Evolutionary conservation across 164 flowering plant genomes (phyloP).

Genomic region (Aristolochia californica): DNA sequence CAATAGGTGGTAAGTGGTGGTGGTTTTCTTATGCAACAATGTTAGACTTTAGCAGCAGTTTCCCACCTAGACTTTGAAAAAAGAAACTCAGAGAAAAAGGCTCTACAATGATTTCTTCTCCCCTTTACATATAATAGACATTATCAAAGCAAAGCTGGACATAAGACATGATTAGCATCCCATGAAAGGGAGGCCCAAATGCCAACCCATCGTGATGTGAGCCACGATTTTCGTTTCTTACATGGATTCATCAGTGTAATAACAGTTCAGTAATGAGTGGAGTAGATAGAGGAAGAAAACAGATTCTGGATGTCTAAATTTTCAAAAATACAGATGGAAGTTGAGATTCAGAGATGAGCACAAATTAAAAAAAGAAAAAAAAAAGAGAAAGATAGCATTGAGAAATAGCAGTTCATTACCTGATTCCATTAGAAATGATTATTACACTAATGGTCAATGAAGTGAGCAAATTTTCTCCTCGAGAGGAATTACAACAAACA

Average conservation of each 20-base stretch:
- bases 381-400: too few relatives aligned
- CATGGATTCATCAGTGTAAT: too few relatives aligned
- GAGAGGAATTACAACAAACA: slow-evolving; percentile 4
- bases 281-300: too few relatives aligned
- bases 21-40: slow-evolving; percentile 19
- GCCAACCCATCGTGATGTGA: not conserved
- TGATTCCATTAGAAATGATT: slow-evolving; percentile 7
- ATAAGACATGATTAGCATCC: slow-evolving; percentile 1
- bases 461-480: slow-evolving; percentile 55
- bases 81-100: slow-evolving; percentile 3
- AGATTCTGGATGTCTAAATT: too few relatives aligned
- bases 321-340: too few relatives aligned
- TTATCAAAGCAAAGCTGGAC: not conserved
- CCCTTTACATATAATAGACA: not conserved
- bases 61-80: slow-evolving; percentile 6
- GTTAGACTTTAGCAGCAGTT: slow-evolving; percentile 11
- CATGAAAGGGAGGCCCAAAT: not conserved
- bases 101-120: slow-evolving; percentile 10
- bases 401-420: slow-evolving; percentile 3
- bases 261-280: too few relatives aligned
- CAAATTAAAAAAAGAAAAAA: too few relatives aligned
- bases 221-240: slow-evolving; percentile 2
- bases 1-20: slow-evolving; percentile 5
- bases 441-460: slow-evolving; percentile 33
- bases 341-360: too few relatives aligned